Base-by-base conservation (phyloP, 345 rosid genomes). In the Draba incana region DNA sequence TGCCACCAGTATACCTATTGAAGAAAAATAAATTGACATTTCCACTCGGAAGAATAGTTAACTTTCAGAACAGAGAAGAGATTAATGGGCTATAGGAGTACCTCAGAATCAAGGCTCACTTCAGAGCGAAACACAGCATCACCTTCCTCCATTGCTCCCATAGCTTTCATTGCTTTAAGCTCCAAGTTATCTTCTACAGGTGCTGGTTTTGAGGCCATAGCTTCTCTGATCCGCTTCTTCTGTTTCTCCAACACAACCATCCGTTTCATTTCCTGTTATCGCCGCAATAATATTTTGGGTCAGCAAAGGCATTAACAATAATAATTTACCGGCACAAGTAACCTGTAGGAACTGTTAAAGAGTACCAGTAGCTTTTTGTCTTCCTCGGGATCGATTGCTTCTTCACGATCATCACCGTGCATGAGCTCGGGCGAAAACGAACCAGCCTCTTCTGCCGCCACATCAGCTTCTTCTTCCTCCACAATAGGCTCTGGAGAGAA, bases 71-170 rank as follows among this genome's bases (percentile, higher is more conserved):
- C 14, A 33, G 56, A 53, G 24, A 56, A 13, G 51, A 68, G 39
- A 27, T 16, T 16, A n/a, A 56, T 28, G 10, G 10, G 64, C 23
- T 4, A 31, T 6, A 1, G 3, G 6, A 38, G 31, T 61, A 75
- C 96, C 92, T 92, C 90, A 0, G 98, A 88, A 69, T 93, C 97
- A 74, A 93, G 85, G 79, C 83, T 90, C 41, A 93, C 89, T 85
- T 93, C 98, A 15, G 96, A 77, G 76, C 97, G 97, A 78, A 93
- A 88, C 50, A 87, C 81, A 14, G 92, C 96, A 80, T 90, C 98
- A 15, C 97, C 98, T 81, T 93, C 98, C 70, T 93, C 98, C 90
- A 88, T 85, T 33, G 78, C 81, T 70, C 98, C 98, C 98, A 93
- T 93, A 67, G 77, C 89, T 82, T 93, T 93, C 71, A 87, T 81